Percentiles rank a stretch among this genome's conserved stretches.
Conservation (phyloP, 495 filamentous ascomycete species). For the Xylaria venustula region DNA sequence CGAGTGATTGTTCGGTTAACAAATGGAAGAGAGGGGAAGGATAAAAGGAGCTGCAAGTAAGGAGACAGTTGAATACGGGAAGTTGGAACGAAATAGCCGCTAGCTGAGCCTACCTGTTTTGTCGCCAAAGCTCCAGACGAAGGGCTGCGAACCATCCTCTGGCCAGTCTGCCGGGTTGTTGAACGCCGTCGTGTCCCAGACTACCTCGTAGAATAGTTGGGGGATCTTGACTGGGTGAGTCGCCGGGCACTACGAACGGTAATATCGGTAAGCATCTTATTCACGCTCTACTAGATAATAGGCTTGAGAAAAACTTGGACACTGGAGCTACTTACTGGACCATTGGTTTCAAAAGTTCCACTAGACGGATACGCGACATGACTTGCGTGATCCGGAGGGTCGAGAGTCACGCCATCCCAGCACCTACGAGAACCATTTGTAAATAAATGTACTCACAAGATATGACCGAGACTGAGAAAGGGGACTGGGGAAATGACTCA, state of each 20-base stretch:
- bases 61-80: slow-evolving; percentile 12
- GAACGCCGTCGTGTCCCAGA: slow-evolving; percentile 35
- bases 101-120: too few relatives aligned
- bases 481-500: slow-evolving; percentile 20
- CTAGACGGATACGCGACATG: slow-evolving; percentile 39
- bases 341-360: slow-evolving; percentile 36
- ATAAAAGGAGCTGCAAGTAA: too few relatives aligned
- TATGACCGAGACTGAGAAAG: background rate
- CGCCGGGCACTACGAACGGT: slow-evolving; percentile 31
- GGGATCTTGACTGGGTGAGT: slow-evolving; percentile 36
- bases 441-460: background rate
- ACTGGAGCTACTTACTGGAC: slow-evolving; percentile 6
- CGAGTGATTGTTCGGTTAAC: too few relatives aligned
- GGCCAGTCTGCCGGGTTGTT: slow-evolving; percentile 44
- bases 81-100: background rate
- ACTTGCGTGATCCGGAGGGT: slow-evolving; percentile 34
- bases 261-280: too few relatives aligned
- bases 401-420: slow-evolving; percentile 36
- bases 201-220: slow-evolving; percentile 38
- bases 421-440: slow-evolving; percentile 14
- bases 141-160: slow-evolving; percentile 41
- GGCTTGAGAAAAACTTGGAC: too few relatives aligned
- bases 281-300: too few relatives aligned
- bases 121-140: slow-evolving; percentile 44
- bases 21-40: too few relatives aligned